Percentiles rank a stretch among this genome's conserved stretches.
phyloP scores from a whole-genome alignment of 208 protist species.

The Acanthamoeba culbertsoni region DNA sequence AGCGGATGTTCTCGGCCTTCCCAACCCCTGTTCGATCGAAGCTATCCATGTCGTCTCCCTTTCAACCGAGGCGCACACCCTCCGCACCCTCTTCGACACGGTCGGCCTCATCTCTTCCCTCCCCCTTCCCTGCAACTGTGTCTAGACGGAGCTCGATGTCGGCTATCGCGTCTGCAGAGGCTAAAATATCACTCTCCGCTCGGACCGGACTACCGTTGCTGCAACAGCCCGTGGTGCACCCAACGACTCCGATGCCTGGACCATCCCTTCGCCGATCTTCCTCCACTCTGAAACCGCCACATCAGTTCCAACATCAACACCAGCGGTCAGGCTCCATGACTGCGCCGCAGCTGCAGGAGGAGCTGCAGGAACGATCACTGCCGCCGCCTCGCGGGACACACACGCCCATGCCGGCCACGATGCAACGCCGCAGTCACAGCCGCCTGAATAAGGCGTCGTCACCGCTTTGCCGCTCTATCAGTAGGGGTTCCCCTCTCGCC shows the following conservation, averaged over 20 bases:
- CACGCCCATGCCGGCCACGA: background rate
- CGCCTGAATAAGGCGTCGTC: background rate
- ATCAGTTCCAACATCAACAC: background rate
- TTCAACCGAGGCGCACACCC: background rate
- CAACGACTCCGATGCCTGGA: too few species aligned
- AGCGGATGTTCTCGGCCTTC: conserved; percentile 11
- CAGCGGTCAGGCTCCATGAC: background rate
- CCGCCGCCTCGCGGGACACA: background rate
- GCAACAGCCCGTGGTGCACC: too few species aligned
- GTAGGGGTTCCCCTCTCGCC: background rate
- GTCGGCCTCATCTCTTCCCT: background rate
- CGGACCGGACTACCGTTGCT: background rate
- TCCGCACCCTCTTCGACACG: background rate
- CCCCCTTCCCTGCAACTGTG: background rate
- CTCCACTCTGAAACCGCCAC: background rate
- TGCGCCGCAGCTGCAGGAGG: background rate
- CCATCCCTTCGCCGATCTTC: too few species aligned
- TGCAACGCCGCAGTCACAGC: background rate
- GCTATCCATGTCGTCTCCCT: background rate
- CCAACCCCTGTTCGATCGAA: background rate
- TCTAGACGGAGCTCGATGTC: background rate
- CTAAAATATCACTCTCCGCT: background rate
- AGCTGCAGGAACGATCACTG: background rate
- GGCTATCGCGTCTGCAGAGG: background rate
- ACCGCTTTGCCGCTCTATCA: background rate